These are phyloP conservation scores for Mycena leptocephala DNA, from an alignment of 768 basidiomycete genomes.

Conservation along the genomic window DNA sequence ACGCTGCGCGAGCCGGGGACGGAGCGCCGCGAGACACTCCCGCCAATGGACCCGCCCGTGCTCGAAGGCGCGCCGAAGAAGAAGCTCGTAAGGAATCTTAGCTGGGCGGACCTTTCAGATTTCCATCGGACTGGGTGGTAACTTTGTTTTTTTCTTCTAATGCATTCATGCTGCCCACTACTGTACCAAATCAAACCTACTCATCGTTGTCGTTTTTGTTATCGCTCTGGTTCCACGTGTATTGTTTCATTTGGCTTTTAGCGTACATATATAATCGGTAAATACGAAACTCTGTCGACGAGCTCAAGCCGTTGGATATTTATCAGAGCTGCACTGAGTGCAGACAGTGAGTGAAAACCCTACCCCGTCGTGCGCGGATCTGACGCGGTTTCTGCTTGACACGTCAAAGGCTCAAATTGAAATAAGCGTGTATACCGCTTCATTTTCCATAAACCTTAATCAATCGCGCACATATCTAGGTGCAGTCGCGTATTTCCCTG, in stretches of 20 bases:
- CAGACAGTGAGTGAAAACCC: constrained; percentile 57
- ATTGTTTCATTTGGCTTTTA: constrained; percentile 12
- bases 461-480: constrained; percentile 48
- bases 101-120: constrained; percentile 31
- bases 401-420: constrained; percentile 73
- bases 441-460: constrained; percentile 7
- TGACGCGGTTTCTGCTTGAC: background rate
- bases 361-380: constrained; percentile 30
- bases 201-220: constrained; percentile 15
- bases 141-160: background rate
- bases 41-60: constrained; percentile 24
- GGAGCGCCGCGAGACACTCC: constrained; percentile 14
- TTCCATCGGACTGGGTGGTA: constrained; percentile 32
- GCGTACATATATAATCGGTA: constrained; percentile 34
- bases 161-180: constrained; percentile 24
- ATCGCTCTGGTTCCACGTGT: constrained; percentile 21
- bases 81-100: constrained; percentile 35
- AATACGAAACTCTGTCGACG: background rate
- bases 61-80: constrained; percentile 26
- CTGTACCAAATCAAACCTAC: constrained; percentile 29
- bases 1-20: constrained; percentile 29
- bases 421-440: constrained; percentile 59
- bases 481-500: constrained; percentile 80
- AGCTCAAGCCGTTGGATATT: no score
- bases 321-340: constrained; percentile 64